Evolutionary conservation across 805 yeast genomes (phyloP).

Genomic region (Maudiozyma turicensis): DNA sequence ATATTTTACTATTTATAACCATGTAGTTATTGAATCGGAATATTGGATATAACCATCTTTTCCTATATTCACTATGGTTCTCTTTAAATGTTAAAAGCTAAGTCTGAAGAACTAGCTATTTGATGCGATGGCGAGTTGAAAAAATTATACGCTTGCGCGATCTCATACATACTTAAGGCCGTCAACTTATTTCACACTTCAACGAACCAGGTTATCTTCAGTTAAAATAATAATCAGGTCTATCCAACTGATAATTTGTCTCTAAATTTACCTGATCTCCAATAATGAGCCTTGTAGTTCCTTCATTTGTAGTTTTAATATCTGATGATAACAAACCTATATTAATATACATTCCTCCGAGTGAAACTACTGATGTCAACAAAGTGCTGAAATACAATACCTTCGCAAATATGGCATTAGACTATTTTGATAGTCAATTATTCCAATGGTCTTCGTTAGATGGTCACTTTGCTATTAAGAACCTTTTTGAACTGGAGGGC

Average conservation of each 20-base stretch:
- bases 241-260: not conserved
- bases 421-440: conserved; percentile 24
- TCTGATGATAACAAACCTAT: conserved; percentile 21
- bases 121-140: not conserved
- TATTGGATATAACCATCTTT: not conserved
- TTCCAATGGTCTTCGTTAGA: conserved; percentile 17
- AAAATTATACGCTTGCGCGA: not conserved
- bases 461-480: conserved; percentile 10
- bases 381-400: conserved; percentile 23
- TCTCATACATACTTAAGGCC: too few relatives aligned
- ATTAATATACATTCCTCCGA: conserved; percentile 16
- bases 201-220: too few relatives aligned
- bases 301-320: conserved; percentile 20
- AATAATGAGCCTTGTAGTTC: not conserved
- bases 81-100: not conserved
- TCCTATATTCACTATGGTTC: not conserved
- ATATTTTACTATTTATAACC: too few relatives aligned
- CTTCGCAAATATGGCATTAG: conserved; percentile 26
- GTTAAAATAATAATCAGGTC: too few relatives aligned
- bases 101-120: too few relatives aligned
- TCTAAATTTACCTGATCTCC: not conserved
- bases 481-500: conserved; percentile 23
- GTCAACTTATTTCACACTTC: too few relatives aligned
- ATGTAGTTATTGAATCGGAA: not conserved
- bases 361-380: conserved; percentile 13